These are phyloP conservation scores for Zostera marina DNA, from an alignment of 116 monocot species.

Conservation along the genomic window DNA sequence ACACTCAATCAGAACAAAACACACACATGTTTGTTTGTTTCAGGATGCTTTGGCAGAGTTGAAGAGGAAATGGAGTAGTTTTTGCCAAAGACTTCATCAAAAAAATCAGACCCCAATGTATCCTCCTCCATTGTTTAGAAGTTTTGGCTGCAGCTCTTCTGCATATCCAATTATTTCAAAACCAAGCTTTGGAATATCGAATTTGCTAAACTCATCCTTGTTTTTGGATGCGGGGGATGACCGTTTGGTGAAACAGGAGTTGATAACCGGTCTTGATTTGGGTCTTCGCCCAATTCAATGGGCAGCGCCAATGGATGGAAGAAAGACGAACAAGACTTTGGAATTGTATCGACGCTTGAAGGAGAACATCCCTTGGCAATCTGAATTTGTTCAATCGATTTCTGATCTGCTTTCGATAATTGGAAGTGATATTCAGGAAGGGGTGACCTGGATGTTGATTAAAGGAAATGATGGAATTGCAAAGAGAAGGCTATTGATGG, in stretches of 20 bases:
- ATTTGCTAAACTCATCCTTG: conserved; percentile 1
- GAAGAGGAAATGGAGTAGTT: conserved; percentile 61
- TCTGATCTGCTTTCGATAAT: conserved; percentile 30
- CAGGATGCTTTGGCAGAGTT: conserved; percentile 48
- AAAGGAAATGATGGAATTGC: conserved; percentile 46
- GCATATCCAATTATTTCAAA: conserved; percentile 4
- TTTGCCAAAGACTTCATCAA: conserved; percentile 52
- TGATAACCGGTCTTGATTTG: conserved; percentile 35
- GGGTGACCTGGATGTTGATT: conserved; percentile 31
- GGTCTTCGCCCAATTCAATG: conserved; percentile 22
- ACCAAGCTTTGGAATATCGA: not conserved
- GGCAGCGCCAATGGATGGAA: conserved; percentile 19
- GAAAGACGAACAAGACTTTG: not conserved
- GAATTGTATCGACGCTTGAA: conserved; percentile 22
- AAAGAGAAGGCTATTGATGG: conserved; percentile 36
- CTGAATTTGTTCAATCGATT: conserved; percentile 17
- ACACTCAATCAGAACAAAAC: too few relatives aligned
- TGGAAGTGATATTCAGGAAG: conserved; percentile 4
- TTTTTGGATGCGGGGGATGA: not conserved
- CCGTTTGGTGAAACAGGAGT: conserved; percentile 7
- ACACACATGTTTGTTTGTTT: not conserved
- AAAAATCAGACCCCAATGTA: conserved; percentile 4
- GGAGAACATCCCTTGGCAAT: conserved; percentile 71
- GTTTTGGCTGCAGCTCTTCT: conserved; percentile 4
- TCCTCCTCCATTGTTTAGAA: conserved; percentile 14